Percentiles rank a stretch among this genome's conserved stretches.
These are phyloP conservation scores for Kodamaea plutei DNA, from an alignment of 1,139 yeast species.

Conservation along the genomic window DNA sequence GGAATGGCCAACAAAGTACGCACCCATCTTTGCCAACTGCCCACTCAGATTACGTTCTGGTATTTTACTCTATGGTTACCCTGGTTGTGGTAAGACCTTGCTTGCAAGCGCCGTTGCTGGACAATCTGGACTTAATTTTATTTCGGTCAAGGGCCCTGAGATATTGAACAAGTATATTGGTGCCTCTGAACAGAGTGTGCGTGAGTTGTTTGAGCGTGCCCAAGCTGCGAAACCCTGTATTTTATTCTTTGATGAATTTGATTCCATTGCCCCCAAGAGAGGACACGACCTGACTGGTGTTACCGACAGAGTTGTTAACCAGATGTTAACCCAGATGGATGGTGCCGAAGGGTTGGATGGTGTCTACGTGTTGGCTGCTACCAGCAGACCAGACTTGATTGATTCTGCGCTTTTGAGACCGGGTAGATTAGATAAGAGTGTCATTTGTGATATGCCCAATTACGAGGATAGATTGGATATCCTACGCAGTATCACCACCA, in stretches of 20 bases:
- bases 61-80: slow-evolving; percentile 85
- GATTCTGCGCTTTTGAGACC: slow-evolving; percentile 95
- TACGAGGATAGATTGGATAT: slow-evolving; percentile 71
- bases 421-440: slow-evolving; percentile 89
- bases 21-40: slow-evolving; percentile 86
- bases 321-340: slow-evolving; percentile 96
- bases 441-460: slow-evolving; percentile 84
- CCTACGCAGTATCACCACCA: slow-evolving; percentile 54
- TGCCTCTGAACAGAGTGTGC: slow-evolving; percentile 91
- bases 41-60: slow-evolving; percentile 89
- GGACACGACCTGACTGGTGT: slow-evolving; percentile 99
- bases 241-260: slow-evolving; percentile 92
- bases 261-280: slow-evolving; percentile 95
- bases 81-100: slow-evolving; percentile 96
- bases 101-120: slow-evolving; percentile 93
- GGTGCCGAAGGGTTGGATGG: slow-evolving; percentile 99
- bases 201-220: slow-evolving; percentile 92
- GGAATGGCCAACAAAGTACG: slow-evolving; percentile 96
- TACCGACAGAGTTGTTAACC: slow-evolving; percentile 95
- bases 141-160: slow-evolving; percentile 94
- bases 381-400: slow-evolving; percentile 90
- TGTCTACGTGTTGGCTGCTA: slow-evolving; percentile 94
- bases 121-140: slow-evolving; percentile 91
- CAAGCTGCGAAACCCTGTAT: slow-evolving; percentile 94
- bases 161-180: slow-evolving; percentile 94